Conservation (phyloP, 1,284 basidiomycete species). For the Porogramme epimiltina region DNA sequence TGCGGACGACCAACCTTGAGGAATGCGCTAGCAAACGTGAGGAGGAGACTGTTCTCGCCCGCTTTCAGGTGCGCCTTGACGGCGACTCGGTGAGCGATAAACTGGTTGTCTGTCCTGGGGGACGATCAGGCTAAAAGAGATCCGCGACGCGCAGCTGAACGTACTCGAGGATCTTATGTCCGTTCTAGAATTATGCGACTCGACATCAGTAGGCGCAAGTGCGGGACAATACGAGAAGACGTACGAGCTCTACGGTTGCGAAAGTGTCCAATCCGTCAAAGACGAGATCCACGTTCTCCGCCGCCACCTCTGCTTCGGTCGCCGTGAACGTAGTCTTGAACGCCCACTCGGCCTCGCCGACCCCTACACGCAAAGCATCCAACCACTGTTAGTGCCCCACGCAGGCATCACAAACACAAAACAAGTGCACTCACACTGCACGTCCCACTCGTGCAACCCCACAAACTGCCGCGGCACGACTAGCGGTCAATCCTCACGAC, state of each 20-base stretch:
- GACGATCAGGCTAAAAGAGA: background rate
- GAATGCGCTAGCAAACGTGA: slow-evolving; percentile 79
- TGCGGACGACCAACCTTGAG: slow-evolving; percentile 49
- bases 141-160: slow-evolving; percentile 21
- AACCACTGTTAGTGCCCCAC: background rate
- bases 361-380: slow-evolving; percentile 52
- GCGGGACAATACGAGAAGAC: slow-evolving; percentile 23
- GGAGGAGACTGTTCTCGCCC: slow-evolving; percentile 67
- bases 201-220: background rate
- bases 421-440: slow-evolving; percentile 63
- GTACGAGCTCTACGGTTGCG: slow-evolving; percentile 66
- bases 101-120: slow-evolving; percentile 74
- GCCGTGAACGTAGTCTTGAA: slow-evolving; percentile 73
- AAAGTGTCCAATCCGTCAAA: slow-evolving; percentile 92
- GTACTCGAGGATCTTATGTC: slow-evolving; percentile 61
- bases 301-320: slow-evolving; percentile 46
- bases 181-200: slow-evolving; percentile 55
- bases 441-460: slow-evolving; percentile 82
- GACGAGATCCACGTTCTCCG: slow-evolving; percentile 67
- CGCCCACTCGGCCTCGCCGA: slow-evolving; percentile 85
- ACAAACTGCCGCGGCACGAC: slow-evolving; percentile 50
- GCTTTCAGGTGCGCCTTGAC: slow-evolving; percentile 55
- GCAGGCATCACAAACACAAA: background rate
- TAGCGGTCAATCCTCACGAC: background rate
- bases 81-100: slow-evolving; percentile 65